A percentile compares a stretch with the other conserved stretches of the same genome.
Conservation (phyloP, 352 stramenopile species). For the Labyrinthula sp. region DNA sequence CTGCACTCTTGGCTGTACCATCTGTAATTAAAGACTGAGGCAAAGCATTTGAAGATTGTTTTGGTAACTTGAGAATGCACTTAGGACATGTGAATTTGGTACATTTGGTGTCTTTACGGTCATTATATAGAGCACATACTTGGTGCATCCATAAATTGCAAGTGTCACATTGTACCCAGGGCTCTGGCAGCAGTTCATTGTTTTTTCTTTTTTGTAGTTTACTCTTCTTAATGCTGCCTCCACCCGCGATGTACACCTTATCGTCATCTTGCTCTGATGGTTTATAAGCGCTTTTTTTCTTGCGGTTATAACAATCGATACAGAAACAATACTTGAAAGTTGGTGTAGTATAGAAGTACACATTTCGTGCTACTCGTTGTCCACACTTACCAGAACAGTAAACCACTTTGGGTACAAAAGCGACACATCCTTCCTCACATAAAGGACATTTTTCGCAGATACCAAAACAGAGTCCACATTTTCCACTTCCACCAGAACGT, state of each 20-base stretch:
- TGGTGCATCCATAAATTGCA: slow-evolving; percentile 97
- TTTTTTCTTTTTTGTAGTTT: slow-evolving; percentile 90
- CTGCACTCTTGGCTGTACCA: no score
- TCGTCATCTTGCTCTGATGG: no score
- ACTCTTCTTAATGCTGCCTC: slow-evolving; percentile 76
- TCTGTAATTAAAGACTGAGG: no score
- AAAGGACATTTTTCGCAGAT: slow-evolving; percentile 55
- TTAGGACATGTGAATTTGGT: no score
- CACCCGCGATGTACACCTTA: no score
- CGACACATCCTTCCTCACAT: slow-evolving; percentile 60
- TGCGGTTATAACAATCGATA: slow-evolving; percentile 57
- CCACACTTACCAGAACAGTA: slow-evolving; percentile 59
- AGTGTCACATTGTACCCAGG: slow-evolving; percentile 88
- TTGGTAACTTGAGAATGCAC: no score
- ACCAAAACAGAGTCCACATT: slow-evolving; percentile 35
- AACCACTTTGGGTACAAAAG: slow-evolving; percentile 61
- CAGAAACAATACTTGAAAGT: slow-evolving; percentile 88
- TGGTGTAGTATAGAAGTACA: slow-evolving; percentile 80
- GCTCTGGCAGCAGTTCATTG: slow-evolving; percentile 82
- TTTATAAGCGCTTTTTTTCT: neutral
- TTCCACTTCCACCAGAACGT: slow-evolving; percentile 1
- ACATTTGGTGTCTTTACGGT: slow-evolving; percentile 74
- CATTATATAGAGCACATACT: slow-evolving; percentile 97
- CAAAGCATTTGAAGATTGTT: no score
- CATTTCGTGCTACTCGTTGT: slow-evolving; percentile 78